phyloP scores from a whole-genome alignment of 257 asterid genomes.

The Solanum raphanifolium region DNA sequence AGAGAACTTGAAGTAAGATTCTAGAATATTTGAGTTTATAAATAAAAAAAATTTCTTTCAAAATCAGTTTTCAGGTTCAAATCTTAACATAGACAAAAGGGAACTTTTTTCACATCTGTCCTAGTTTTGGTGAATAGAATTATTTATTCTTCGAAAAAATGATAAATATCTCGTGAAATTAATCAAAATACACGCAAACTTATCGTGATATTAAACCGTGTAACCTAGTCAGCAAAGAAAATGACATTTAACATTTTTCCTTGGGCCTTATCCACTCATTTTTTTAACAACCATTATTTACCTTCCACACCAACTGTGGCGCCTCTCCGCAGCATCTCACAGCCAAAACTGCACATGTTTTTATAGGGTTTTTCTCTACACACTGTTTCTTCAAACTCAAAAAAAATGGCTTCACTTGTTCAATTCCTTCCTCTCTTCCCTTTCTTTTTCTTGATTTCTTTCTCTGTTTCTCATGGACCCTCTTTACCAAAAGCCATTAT shows the following conservation, averaged over 20 bases:
- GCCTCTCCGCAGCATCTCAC: conserved; percentile 25
- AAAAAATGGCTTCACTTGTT: conserved; percentile 21
- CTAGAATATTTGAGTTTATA: too few relatives aligned
- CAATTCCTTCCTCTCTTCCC: conserved; percentile 11
- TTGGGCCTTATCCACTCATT: conserved; percentile 19
- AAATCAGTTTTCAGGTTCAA: too few relatives aligned
- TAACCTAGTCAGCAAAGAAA: conserved; percentile 26
- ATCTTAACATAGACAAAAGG: too few relatives aligned
- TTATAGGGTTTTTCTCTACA: not conserved
- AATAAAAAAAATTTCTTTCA: too few relatives aligned
- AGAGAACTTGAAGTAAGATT: too few relatives aligned
- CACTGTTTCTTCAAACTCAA: not conserved
- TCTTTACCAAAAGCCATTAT: conserved; percentile 50
- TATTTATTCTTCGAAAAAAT: fast-evolving
- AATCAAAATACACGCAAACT: fast-evolving
- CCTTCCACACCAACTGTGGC: conserved; percentile 5
- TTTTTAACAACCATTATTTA: not conserved
- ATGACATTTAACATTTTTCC: not conserved
- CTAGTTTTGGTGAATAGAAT: too few relatives aligned
- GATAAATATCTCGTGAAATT: fast-evolving
- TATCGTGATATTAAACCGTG: not conserved
- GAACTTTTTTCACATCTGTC: too few relatives aligned
- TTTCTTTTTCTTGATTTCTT: conserved; percentile 6
- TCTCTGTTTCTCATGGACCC: conserved; percentile 37
- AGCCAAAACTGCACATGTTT: not conserved